These are phyloP conservation scores for Tirmania nivea DNA, from an alignment of 495 filamentous ascomycete genomes.

Conservation along the genomic window DNA sequence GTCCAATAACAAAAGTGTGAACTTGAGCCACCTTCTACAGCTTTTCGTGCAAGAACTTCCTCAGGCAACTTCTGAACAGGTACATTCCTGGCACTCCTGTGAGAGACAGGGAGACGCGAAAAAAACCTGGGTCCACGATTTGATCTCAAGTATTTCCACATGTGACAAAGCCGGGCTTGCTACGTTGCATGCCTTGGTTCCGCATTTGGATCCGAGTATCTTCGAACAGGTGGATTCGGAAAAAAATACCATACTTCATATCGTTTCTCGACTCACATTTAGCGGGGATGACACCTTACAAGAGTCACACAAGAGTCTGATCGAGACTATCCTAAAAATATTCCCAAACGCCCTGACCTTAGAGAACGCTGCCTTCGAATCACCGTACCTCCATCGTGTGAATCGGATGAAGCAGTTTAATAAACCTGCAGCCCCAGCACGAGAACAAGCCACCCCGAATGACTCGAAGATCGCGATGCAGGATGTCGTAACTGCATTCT, in stretches of 20 bases:
- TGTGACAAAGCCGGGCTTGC: not conserved
- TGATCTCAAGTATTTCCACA: not conserved
- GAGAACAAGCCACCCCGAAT: constrained; percentile 12
- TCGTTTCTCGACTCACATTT: not conserved
- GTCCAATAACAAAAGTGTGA: too few species aligned
- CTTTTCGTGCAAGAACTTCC: too few species aligned
- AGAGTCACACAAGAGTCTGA: not conserved
- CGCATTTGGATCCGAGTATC: not conserved
- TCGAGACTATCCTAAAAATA: not conserved
- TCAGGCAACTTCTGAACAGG: too few species aligned
- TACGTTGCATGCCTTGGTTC: not conserved
- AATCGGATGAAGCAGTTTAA: not conserved
- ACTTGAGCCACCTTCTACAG: too few species aligned
- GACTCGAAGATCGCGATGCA: constrained; percentile 15
- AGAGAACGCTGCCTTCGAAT: not conserved
- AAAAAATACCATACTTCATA: not conserved
- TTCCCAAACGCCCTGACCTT: not conserved
- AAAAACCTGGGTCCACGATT: too few species aligned
- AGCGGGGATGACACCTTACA: not conserved
- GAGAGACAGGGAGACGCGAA: too few species aligned
- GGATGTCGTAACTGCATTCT: too few species aligned
- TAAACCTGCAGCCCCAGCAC: constrained; percentile 4
- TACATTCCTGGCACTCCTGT: too few species aligned
- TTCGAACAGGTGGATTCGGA: not conserved
- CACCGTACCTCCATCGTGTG: not conserved